Percentiles rank a stretch among this genome's conserved stretches.
These are phyloP conservation scores for Leishmania lainsoni DNA, from an alignment of 208 protist genomes.

Conservation along the genomic window DNA sequence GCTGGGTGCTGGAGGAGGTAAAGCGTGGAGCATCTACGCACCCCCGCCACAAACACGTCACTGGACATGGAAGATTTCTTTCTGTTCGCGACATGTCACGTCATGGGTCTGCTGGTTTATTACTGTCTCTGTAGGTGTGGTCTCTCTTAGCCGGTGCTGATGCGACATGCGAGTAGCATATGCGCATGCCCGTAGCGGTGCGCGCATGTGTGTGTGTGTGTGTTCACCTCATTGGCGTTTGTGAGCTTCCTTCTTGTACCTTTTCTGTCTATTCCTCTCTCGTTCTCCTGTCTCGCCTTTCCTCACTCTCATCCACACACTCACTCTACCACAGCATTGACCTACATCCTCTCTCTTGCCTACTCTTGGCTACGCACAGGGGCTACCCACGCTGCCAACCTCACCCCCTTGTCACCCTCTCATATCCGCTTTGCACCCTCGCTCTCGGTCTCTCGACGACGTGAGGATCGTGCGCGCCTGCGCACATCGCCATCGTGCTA, in stretches of 20 bases:
- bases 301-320: neutral
- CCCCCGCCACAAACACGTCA: neutral
- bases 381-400: neutral
- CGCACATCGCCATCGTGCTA: neutral
- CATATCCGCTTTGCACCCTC: neutral
- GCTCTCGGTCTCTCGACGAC: neutral
- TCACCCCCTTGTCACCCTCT: neutral
- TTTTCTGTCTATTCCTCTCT: neutral
- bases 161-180: neutral
- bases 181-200: neutral
- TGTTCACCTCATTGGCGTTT: neutral
- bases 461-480: neutral
- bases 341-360: no score
- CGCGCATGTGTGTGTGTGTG: neutral
- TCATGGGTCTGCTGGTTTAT: neutral
- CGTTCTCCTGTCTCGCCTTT: neutral
- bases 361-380: neutral
- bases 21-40: neutral
- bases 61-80: neutral
- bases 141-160: neutral
- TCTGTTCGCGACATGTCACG: neutral
- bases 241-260: neutral
- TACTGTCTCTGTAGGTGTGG: neutral
- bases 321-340: neutral
- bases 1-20: neutral